Percentiles rank a stretch among this genome's conserved stretches.
Evolutionary conservation across 2,329 filamentous ascomycete genomes (phyloP).

Genomic region (Domatiomyces globalis): DNA sequence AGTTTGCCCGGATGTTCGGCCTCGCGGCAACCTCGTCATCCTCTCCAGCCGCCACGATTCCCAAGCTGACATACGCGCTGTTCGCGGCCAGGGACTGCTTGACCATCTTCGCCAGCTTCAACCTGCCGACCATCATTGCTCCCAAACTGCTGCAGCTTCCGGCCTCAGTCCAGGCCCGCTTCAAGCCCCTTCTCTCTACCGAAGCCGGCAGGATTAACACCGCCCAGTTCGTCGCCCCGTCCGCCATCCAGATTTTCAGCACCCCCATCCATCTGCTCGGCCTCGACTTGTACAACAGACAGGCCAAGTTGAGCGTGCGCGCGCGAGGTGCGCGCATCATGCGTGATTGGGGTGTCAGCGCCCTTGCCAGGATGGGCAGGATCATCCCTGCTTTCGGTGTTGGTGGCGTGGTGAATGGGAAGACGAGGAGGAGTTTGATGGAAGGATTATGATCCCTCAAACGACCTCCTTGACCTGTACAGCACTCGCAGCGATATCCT

Average conservation of each 20-base stretch:
- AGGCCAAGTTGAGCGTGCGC: slow-evolving; percentile 29
- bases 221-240: slow-evolving; percentile 67
- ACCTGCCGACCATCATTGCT: slow-evolving; percentile 66
- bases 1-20: slow-evolving; percentile 63
- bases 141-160: slow-evolving; percentile 51
- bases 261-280: slow-evolving; percentile 75
- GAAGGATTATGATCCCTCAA: neutral
- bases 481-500: too few relatives aligned
- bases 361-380: slow-evolving; percentile 59
- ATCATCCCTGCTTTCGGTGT: slow-evolving; percentile 73
- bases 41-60: slow-evolving; percentile 34
- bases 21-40: slow-evolving; percentile 10
- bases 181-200: slow-evolving; percentile 26
- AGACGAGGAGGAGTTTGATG: slow-evolving; percentile 18
- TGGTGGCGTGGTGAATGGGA: slow-evolving; percentile 66
- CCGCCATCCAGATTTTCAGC: slow-evolving; percentile 59
- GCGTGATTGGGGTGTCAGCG: slow-evolving; percentile 61
- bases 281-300: slow-evolving; percentile 69
- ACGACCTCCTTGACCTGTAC: too few relatives aligned
- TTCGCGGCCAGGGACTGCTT: slow-evolving; percentile 68
- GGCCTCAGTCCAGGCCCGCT: slow-evolving; percentile 34
- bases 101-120: slow-evolving; percentile 85
- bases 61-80: slow-evolving; percentile 55
- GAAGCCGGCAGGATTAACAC: slow-evolving; percentile 23
- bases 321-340: slow-evolving; percentile 50